Percentiles rank a stretch among this genome's conserved stretches.
phyloP scores from a whole-genome alignment of 768 basidiomycete genomes.

The Coprinopsis marcescibilis region DNA sequence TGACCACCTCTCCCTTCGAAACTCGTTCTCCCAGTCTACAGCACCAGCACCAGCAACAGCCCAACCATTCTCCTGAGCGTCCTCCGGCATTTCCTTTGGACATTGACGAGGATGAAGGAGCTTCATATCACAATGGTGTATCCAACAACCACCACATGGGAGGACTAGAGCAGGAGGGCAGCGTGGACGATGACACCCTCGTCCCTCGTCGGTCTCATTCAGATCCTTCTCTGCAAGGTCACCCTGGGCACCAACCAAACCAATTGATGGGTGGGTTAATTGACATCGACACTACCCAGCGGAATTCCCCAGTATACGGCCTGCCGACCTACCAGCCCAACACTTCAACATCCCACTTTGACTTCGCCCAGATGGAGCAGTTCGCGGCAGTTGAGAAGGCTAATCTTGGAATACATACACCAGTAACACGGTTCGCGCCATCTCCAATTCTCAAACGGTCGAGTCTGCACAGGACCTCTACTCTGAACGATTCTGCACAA shows the following conservation, averaged over 20 bases:
- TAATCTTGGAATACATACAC: constrained; percentile 51
- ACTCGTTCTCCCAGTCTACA: constrained; percentile 8
- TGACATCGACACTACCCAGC: constrained; percentile 20
- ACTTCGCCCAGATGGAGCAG: constrained; percentile 72
- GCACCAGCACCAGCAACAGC: constrained; percentile 7
- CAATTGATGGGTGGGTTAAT: constrained; percentile 31
- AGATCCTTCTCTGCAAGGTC: constrained; percentile 28
- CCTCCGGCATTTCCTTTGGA: constrained; percentile 41
- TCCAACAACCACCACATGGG: constrained; percentile 28
- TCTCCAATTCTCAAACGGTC: constrained; percentile 15
- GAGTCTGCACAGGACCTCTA: constrained; percentile 8
- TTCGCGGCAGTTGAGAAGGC: constrained; percentile 70
- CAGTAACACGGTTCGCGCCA: constrained; percentile 35
- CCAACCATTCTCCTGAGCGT: constrained; percentile 19
- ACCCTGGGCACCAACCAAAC: constrained; percentile 36
- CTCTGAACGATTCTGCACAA: too few relatives aligned
- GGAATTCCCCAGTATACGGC: constrained; percentile 33
- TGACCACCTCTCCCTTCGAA: constrained; percentile 20
- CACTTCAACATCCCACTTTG: constrained; percentile 51
- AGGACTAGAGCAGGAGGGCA: constrained; percentile 16
- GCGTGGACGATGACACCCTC: constrained; percentile 19
- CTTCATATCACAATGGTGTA: constrained; percentile 40
- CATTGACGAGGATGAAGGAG: constrained; percentile 14
- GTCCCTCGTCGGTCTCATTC: constrained; percentile 18
- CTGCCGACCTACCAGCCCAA: constrained; percentile 70